Base-by-base conservation (phyloP, 1,284 basidiomycete species). In the Porogramme epimiltina region DNA sequence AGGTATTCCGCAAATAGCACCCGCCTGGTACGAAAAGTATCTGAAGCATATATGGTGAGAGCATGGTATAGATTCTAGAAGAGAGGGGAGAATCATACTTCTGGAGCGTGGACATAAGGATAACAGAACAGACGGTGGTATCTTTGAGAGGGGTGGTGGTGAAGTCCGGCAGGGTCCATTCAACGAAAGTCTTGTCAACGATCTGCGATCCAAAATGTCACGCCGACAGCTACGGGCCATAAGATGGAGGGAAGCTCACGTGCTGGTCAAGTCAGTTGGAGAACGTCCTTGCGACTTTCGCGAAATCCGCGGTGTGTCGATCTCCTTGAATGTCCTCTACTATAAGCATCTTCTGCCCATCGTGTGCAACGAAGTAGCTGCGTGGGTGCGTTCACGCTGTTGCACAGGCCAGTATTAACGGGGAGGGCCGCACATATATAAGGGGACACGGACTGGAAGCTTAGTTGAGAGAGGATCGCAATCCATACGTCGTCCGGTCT, bases 151-250 rank as follows among this genome's bases (percentile, higher is more conserved):
- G 76, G 4, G 78, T 80, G 1, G 79, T 80, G 4, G 74, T 68
- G 59, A 80, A 81, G 24, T 67, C 57, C 0, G 79, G 78, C 10
- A 72, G 64, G 28, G 77, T 69, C 75, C 77, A 79, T 1, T 70
- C 64, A 3, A 64, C 65, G 2, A 80, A 51, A 0, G 56, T 53
- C 1, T 68, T 63, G 51, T 79, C 75, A 0, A 61, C 42, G 42
- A 79, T 45, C 45, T 46, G 53, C 51, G 10, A 13, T 5, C 9
- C n/a, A n/a, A 37, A 37, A 6, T 18, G 34, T n/a, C 9, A 37
- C 6, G 6, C 5, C 5, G n/a, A 6, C n/a, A 37, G n/a, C n/a
- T n/a, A n/a, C n/a, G n/a, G n/a, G 6, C n/a, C 5, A 13, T 13
- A 25, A 13, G 16, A 18, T 1, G 62, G 36, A 70, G 67, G 26